Base-by-base conservation (phyloP, 106 monocot genomes). In the Allium sativum region DNA sequence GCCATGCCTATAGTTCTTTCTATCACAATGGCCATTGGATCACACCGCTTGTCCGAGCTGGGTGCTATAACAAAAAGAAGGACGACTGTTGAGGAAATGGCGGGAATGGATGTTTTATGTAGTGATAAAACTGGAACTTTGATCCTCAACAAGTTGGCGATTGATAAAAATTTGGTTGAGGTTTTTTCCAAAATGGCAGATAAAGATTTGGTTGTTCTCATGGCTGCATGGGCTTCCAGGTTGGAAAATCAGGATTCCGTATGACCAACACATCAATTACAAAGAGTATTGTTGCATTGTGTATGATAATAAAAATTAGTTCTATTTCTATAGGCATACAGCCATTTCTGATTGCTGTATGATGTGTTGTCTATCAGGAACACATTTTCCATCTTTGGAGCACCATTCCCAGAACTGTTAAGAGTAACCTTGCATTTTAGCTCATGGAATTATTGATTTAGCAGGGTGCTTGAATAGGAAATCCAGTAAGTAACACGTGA, bases 91-190 rank as follows among this genome's bases (percentile, higher is more conserved):
- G 80, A 80, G 55, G 80, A 80, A 67, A 80, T 80, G 80, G 80
- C 80, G 20, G 80, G 80, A 17, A 80, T 80, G 80, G 71, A 80
- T 68, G 80, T 80, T 45, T 67, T 80, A 4, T 80, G 80, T 48
- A 80, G 80, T 72, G 80, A 80, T 68, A 80, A 80, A 68, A 80
- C 80, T 46, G 80, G 80, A 72, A 80, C 80, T n/a, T 68, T 80
- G 18, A 80, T 75, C 14, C 75, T 80, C 57, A 80, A 80, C 68
- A 80, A 80, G 58, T 75, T 80, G 41, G 64, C 62, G 15, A 71
- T 80, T 17, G 80, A 80, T 58, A 80, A 75, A 63, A 75, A 58
- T 54, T 20, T 75, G 63, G 68, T 80, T 62, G 80, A 80, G 80
- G 76, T 81, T 56, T 66, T 81, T 66, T 40, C 73, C 48, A 81